Percentiles rank a stretch among this genome's conserved stretches.
Evolutionary conservation across 1,284 basidiomycete species (phyloP).

Genomic region (Pisolithus thermaeus): DNA sequence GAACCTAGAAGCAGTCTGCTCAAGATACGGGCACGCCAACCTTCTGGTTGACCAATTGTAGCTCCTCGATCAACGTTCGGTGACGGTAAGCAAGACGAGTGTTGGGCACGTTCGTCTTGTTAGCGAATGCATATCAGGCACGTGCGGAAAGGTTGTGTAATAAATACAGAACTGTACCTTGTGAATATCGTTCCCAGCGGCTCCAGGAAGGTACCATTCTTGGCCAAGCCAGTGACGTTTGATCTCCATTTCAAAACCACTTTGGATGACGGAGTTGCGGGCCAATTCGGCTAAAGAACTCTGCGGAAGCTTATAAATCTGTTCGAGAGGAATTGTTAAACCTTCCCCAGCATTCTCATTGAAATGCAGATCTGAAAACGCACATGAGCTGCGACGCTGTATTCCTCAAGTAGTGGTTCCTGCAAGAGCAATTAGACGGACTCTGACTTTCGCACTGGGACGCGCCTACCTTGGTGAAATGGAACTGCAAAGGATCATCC

Average conservation of each 20-base stretch:
- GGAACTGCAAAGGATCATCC: constrained; percentile 93
- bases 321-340: constrained; percentile 6
- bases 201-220: constrained; percentile 85
- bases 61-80: constrained; percentile 83
- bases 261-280: constrained; percentile 93
- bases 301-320: constrained; percentile 91
- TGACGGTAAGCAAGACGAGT: constrained; percentile 86
- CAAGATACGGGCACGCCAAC: constrained; percentile 5
- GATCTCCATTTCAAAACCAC: constrained; percentile 98
- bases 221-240: constrained; percentile 96
- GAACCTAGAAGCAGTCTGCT: background rate
- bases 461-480: constrained; percentile 81
- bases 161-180: constrained; percentile 48
- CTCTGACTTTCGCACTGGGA: background rate
- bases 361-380: constrained; percentile 19
- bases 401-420: constrained; percentile 96
- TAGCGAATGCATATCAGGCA: constrained; percentile 7
- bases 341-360: background rate
- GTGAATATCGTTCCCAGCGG: constrained; percentile 86
- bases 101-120: constrained; percentile 94
- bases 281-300: constrained; percentile 86
- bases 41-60: constrained; percentile 53
- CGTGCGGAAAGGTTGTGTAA: constrained; percentile 8
- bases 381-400: constrained; percentile 95
- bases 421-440: constrained; percentile 24